Evolutionary conservation across 495 filamentous ascomycete species (phyloP).

Genomic region (Mytilinidion resinicola): DNA sequence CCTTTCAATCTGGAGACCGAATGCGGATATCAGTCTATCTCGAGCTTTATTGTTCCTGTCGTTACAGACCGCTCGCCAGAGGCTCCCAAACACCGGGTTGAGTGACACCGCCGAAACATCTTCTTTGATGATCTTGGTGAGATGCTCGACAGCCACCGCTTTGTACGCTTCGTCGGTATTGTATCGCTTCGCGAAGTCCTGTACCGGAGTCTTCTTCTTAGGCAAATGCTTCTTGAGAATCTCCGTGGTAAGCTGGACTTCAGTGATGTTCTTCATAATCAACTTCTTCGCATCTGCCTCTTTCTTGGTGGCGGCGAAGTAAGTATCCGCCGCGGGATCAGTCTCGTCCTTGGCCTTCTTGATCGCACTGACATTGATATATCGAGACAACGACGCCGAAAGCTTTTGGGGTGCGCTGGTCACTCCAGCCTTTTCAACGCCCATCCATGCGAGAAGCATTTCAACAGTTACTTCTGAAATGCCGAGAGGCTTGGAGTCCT

Average conservation of each 20-base stretch:
- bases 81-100: conserved; percentile 44
- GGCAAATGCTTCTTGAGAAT: conserved; percentile 30
- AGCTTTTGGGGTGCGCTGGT: not conserved
- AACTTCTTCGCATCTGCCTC: conserved; percentile 2
- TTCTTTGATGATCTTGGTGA: conserved; percentile 37
- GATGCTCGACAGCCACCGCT: conserved; percentile 30
- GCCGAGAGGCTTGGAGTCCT: conserved; percentile 11
- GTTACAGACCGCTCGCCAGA: conserved; percentile 45
- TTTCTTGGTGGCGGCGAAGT: conserved; percentile 1
- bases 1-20: conserved; percentile 34
- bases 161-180: conserved; percentile 33
- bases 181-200: conserved; percentile 39
- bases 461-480: conserved; percentile 42
- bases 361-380: conserved; percentile 1
- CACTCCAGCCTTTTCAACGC: conserved; percentile 35
- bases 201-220: conserved; percentile 26
- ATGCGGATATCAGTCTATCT: conserved; percentile 36
- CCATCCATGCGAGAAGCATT: conserved; percentile 45
- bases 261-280: conserved; percentile 14
- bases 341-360: conserved; percentile 9
- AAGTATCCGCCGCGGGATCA: conserved; percentile 3
- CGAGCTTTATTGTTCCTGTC: conserved; percentile 38
- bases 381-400: conserved; percentile 14
- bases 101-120: conserved; percentile 39
- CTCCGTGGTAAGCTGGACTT: conserved; percentile 20